These are phyloP conservation scores for Phialocephala sp. DNA, from an alignment of 2,329 filamentous ascomycete species.

Conservation along the genomic window DNA sequence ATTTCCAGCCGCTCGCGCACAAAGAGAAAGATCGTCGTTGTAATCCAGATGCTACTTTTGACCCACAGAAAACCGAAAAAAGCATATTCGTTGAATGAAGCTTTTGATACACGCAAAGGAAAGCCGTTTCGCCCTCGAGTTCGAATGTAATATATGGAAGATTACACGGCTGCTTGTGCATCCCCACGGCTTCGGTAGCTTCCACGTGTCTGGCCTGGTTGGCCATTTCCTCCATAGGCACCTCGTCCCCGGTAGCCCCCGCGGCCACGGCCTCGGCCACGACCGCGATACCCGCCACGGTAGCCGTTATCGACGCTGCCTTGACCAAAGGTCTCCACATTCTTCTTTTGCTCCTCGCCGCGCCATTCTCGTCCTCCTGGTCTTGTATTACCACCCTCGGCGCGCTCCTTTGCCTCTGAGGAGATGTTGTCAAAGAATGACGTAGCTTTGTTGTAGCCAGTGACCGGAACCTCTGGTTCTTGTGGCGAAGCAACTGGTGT, in stretches of 20 bases:
- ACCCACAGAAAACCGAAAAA: slow-evolving; percentile 29
- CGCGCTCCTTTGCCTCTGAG: slow-evolving; percentile 87
- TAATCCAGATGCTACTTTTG: slow-evolving; percentile 22
- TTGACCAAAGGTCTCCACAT: slow-evolving; percentile 97
- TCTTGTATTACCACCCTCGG: slow-evolving; percentile 70
- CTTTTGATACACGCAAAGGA: slow-evolving; percentile 40
- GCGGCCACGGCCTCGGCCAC: slow-evolving; percentile 71
- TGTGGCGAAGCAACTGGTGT: slow-evolving; percentile 47
- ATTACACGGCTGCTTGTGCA: slow-evolving; percentile 34
- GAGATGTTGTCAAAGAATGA: slow-evolving; percentile 99
- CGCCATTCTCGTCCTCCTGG: slow-evolving; percentile 87
- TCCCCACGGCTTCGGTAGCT: slow-evolving; percentile 40
- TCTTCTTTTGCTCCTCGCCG: slow-evolving; percentile 90
- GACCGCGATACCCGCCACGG: slow-evolving; percentile 77
- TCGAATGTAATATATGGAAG: slow-evolving; percentile 20
- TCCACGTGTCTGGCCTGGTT: slow-evolving; percentile 35
- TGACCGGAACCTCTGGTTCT: slow-evolving; percentile 53
- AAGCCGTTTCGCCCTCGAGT: slow-evolving; percentile 29
- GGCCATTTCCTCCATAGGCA: slow-evolving; percentile 27
- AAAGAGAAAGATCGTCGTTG: slow-evolving; percentile 9
- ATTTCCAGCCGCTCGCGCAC: slow-evolving; percentile 11
- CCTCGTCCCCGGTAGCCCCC: slow-evolving; percentile 45
- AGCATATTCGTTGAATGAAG: slow-evolving; percentile 32
- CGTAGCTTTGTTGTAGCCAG: slow-evolving; percentile 81
- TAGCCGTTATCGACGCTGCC: slow-evolving; percentile 87